These are phyloP conservation scores for Cucurbita ficifolia DNA, from an alignment of 306 rosid species.

Conservation along the genomic window DNA sequence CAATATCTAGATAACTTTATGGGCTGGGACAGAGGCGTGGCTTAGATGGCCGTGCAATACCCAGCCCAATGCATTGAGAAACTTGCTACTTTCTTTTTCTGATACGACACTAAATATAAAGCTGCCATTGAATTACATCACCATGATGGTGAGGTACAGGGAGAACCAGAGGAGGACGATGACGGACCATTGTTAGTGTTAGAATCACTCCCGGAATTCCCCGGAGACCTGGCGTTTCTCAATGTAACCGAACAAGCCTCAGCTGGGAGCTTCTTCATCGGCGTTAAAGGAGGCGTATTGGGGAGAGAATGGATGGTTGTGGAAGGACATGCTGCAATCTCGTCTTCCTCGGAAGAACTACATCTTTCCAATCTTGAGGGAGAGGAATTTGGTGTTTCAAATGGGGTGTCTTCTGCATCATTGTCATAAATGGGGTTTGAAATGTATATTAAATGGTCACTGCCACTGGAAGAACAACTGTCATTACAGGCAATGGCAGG, in stretches of 20 bases:
- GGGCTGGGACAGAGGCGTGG: constrained; percentile 21
- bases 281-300: constrained; percentile 59
- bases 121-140: constrained; percentile 14
- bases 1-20: constrained; percentile 8
- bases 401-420: constrained; percentile 40
- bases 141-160: constrained; percentile 86
- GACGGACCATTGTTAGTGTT: constrained; percentile 36
- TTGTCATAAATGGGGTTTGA: constrained; percentile 77
- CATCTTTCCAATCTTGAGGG: constrained; percentile 46
- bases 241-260: constrained; percentile 67
- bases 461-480: not conserved
- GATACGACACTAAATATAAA: not conserved
- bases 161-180: constrained; percentile 69
- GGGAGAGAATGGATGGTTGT: constrained; percentile 16
- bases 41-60: constrained; percentile 28
- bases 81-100: not conserved
- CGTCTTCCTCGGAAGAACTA: constrained; percentile 33
- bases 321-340: constrained; percentile 6
- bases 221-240: constrained; percentile 40
- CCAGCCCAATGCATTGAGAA: constrained; percentile 33
- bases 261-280: constrained; percentile 70
- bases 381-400: constrained; percentile 75
- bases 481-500: not conserved
- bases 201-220: constrained; percentile 63
- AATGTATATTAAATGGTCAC: constrained; percentile 60